Evolutionary conservation across 495 filamentous ascomycete species (phyloP).

Genomic region (Achaetomiella virescens): DNA sequence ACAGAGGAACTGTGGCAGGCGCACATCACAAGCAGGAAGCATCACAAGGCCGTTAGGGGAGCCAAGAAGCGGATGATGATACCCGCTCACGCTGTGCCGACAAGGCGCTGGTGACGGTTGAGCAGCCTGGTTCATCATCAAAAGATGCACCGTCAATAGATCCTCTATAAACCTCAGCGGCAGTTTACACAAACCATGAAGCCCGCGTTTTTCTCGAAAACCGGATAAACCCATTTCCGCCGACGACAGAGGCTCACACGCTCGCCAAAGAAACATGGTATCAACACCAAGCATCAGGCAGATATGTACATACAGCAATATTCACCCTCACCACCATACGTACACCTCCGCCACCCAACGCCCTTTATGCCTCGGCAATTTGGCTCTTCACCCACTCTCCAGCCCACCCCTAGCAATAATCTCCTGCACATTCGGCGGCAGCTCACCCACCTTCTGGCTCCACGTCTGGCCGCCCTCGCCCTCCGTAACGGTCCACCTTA

Average conservation of each 20-base stretch:
- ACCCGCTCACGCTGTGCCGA: neutral
- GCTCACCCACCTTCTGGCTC: slow-evolving; percentile 75
- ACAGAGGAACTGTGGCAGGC: slow-evolving; percentile 68
- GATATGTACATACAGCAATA: neutral
- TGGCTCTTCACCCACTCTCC: slow-evolving; percentile 78
- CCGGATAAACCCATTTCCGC: too few relatives aligned
- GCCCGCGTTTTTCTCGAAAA: neutral
- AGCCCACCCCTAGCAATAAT: slow-evolving; percentile 77
- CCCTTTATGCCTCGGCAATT: slow-evolving; percentile 25
- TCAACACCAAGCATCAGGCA: neutral
- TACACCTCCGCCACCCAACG: neutral
- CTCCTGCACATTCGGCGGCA: slow-evolving; percentile 85
- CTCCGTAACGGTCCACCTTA: slow-evolving; percentile 63
- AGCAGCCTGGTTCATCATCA: neutral
- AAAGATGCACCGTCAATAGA: neutral
- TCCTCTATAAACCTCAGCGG: neutral
- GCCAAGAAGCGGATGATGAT: slow-evolving; percentile 21
- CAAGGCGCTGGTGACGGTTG: slow-evolving; percentile 24
- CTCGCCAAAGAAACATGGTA: slow-evolving; percentile 5
- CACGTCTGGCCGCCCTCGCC: slow-evolving; percentile 53
- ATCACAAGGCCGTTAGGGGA: slow-evolving; percentile 33
- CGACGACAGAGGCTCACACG: neutral
- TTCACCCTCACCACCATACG: neutral
- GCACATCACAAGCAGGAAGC: slow-evolving; percentile 64
- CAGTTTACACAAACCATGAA: neutral